Percentiles rank a stretch among this genome's conserved stretches.
phyloP scores from a whole-genome alignment of 2,329 filamentous ascomycete species.

The Trichoderma citrinoviride region DNA sequence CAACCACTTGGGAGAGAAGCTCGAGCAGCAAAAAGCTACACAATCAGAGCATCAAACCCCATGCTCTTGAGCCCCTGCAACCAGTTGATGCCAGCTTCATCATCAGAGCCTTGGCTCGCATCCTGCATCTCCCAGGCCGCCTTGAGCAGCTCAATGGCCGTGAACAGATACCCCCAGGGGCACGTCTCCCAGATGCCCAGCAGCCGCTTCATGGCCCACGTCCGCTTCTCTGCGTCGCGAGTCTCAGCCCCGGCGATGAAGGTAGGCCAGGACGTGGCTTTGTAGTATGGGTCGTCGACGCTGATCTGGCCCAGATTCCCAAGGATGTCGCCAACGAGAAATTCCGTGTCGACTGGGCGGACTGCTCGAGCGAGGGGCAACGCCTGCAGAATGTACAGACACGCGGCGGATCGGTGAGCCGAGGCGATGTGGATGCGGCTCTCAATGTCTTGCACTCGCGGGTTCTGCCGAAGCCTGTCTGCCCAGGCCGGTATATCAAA shows the following conservation, averaged over 20 bases:
- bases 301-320: slow-evolving; percentile 49
- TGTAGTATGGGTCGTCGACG: slow-evolving; percentile 52
- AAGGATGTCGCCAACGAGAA: slow-evolving; percentile 51
- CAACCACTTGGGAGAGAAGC: neutral
- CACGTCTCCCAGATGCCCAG: slow-evolving; percentile 45
- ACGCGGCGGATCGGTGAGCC: slow-evolving; percentile 47
- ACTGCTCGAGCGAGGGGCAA: slow-evolving; percentile 40
- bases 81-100: slow-evolving; percentile 37
- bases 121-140: slow-evolving; percentile 48
- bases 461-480: slow-evolving; percentile 36
- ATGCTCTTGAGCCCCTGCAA: slow-evolving; percentile 43
- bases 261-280: slow-evolving; percentile 58
- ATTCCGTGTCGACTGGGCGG: slow-evolving; percentile 40
- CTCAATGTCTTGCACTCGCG: slow-evolving; percentile 40
- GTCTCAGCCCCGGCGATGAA: slow-evolving; percentile 58
- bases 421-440: slow-evolving; percentile 45
- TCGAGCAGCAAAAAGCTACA: slow-evolving; percentile 31
- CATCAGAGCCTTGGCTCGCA: slow-evolving; percentile 23
- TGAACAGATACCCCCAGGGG: slow-evolving; percentile 51
- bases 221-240: slow-evolving; percentile 44
- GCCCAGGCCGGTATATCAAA: slow-evolving; percentile 47
- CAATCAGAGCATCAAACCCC: slow-evolving; percentile 47
- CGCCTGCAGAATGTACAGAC: slow-evolving; percentile 46
- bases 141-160: slow-evolving; percentile 48
- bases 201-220: slow-evolving; percentile 51